Base-by-base conservation (phyloP, 257 asterid genomes). In the Eucommia ulmoides region DNA sequence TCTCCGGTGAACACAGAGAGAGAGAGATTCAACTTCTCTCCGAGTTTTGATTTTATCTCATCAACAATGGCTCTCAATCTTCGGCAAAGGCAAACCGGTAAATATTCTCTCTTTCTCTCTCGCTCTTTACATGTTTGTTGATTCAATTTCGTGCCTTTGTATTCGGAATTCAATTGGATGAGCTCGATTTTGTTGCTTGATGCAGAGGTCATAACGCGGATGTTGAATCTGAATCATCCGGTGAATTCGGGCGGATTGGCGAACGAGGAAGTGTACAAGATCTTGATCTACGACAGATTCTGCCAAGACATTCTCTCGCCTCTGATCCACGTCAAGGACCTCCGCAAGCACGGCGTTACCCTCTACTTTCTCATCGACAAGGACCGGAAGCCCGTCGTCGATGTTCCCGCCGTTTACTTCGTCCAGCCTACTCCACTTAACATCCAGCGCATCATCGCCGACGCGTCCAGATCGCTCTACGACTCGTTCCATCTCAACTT, bases 281-380 rank as follows among this genome's bases (percentile, higher is more conserved):
- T 91, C 82, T 65, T 91, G 74, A 86, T 91, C 82, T 91, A 78
- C 70, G 96, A 86, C 46, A 69, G 87, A 50, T 91, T 91, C 64
- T 91, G 99, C 63, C 96, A 81, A 61, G 91, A 79, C 66, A 79
- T 91, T 54, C 76, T 91, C 14, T 91, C 99, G 12, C 99, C 99
- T 16, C 65, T 91, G 64, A 91, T 91, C 82, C 99, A 79, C 63
- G 95, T 91, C 62, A 91, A 86, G 80, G 97, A 91, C 70, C 66
- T 91, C 58, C 97, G 99, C 20, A 83, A 83, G 72, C 99, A 91
- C 60, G 97, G 99, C 52, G 84, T 91, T 66, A 86, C 99, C 33
- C 87, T 86, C 24, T 86, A 83, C 71, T 86, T 86, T 75, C 92
- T 86, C 61, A 66, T 91, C 25, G 95, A 91, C 68, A 91, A 91